Conservation (phyloP, 106 monocot species). For the Apostasia shenzhenica region DNA sequence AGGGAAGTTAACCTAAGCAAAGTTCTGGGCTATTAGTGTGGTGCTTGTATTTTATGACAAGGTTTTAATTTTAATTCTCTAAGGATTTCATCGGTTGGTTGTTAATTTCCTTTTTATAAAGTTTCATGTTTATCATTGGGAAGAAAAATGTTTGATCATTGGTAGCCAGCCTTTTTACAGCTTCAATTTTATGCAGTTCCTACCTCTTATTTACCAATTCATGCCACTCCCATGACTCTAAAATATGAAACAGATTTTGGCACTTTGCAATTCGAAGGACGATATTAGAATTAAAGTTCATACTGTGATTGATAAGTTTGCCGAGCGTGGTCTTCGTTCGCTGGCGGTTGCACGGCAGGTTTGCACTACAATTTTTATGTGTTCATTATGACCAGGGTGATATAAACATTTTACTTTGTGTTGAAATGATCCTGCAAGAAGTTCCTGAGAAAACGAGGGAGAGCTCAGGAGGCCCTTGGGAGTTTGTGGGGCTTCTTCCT, state of each 20-base stretch:
- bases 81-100: too few relatives aligned
- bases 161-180: too few relatives aligned
- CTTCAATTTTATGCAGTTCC: too few relatives aligned
- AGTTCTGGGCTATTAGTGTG: too few relatives aligned
- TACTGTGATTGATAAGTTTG: constrained; percentile 42
- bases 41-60: too few relatives aligned
- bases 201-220: too few relatives aligned
- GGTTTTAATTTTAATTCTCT: too few relatives aligned
- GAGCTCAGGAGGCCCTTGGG: constrained; percentile 44
- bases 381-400: background rate
- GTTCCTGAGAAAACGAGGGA: constrained; percentile 44
- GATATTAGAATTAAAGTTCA: constrained; percentile 44
- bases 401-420: background rate
- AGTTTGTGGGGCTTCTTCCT: constrained; percentile 53
- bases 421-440: constrained; percentile 11
- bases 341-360: constrained; percentile 59
- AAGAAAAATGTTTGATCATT: too few relatives aligned
- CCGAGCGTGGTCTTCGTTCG: constrained; percentile 48
- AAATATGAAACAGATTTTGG: constrained; percentile 23
- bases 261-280: constrained; percentile 31
- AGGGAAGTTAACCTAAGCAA: too few relatives aligned
- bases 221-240: too few relatives aligned
- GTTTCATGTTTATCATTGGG: too few relatives aligned
- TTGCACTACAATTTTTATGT: background rate
- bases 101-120: too few relatives aligned